Evolutionary conservation across 225 moss, liverwort and hornwort species (phyloP), one percentile per base, ranked within the genome.

Genomic region (Climacium dendroides): DNA sequence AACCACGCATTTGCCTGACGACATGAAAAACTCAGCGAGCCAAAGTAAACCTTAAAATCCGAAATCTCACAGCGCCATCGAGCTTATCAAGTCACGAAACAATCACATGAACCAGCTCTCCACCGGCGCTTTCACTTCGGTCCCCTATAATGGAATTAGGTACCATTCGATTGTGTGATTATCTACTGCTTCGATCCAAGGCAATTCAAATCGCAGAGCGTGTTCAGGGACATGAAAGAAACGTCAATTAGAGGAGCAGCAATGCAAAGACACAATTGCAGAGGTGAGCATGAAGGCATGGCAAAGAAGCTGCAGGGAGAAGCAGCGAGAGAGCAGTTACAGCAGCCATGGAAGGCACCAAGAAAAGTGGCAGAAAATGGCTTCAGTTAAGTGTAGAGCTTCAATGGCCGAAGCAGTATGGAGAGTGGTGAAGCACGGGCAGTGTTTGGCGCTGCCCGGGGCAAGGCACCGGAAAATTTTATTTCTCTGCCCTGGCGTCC

Each of bases 301-400:
- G 84, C 66, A 88, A 90, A 90, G 90, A 90, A 88, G 90, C 73
- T 80, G 88, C 59, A n/a, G 58, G 72, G 60, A 50, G 69, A 48
- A 62, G 83, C 34, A 48, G 77, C 81, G 82, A 85, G 87, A 85
- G 92, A 90, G 92, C 92, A 92, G 92, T 92, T 92, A 92, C 90
- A 86, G 92, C 84, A 85, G 89, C 88, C 61, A 88, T 71, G 88
- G 86, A 91, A 85, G 83, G 86, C 90, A 55, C 88, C 92, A 92
- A 92, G 92, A 92, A 91, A 87, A 89, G 81, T 62, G 88, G 91
- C 74, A 59, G 74, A 20, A 62, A 41, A 65, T 73, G 69, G 60
- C 80, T 88, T 79, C 83, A 73, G 83, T 83, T 88, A 83, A 54
- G 47, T 48, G 70, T 22, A 58, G 61, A 87, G 71, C 76, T 78